These are phyloP conservation scores for Jimgerdemannia lactiflua DNA, from an alignment of 192 early-diverging fungal species.

Conservation along the genomic window DNA sequence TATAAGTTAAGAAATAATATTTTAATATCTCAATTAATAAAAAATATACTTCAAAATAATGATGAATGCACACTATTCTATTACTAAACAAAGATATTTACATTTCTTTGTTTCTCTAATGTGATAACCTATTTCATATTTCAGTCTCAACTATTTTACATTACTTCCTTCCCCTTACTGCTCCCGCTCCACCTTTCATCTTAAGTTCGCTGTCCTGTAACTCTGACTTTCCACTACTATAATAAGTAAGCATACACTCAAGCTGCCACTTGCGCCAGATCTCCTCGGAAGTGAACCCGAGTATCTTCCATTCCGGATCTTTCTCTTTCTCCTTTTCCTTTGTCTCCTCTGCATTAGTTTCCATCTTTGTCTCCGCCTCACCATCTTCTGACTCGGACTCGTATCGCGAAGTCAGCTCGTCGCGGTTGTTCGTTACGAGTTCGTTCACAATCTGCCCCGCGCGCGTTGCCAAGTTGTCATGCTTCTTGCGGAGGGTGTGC, in stretches of 20 bases:
- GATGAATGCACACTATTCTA: not conserved
- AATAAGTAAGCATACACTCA: slow-evolving; percentile 36
- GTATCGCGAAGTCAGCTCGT: slow-evolving; percentile 9
- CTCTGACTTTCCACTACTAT: slow-evolving; percentile 29
- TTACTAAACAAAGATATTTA: not conserved
- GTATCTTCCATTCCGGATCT: slow-evolving; percentile 24
- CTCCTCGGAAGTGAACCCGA: slow-evolving; percentile 27
- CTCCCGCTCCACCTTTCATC: slow-evolving; percentile 8
- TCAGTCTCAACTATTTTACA: not conserved
- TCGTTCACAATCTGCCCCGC: slow-evolving; percentile 11
- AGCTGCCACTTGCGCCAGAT: slow-evolving; percentile 26
- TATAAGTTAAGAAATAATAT: too few relatives aligned
- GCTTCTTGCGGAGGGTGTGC: slow-evolving; percentile 15
- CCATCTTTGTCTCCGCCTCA: slow-evolving; percentile 12
- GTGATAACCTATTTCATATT: too few relatives aligned
- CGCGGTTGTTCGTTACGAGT: slow-evolving; percentile 13
- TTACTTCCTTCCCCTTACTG: not conserved
- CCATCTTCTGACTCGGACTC: slow-evolving; percentile 10
- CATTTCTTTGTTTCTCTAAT: too few relatives aligned
- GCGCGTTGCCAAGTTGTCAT: slow-evolving; percentile 25
- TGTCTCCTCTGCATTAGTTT: not conserved
- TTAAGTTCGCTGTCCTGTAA: slow-evolving; percentile 30
- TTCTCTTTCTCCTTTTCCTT: not conserved
- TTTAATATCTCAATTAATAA: not conserved
- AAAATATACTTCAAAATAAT: not conserved